Evolutionary conservation across 139 green algal genomes (phyloP), one percentile per base, ranked within the genome.

Genomic region (Chlorokybus atmophyticus): DNA sequence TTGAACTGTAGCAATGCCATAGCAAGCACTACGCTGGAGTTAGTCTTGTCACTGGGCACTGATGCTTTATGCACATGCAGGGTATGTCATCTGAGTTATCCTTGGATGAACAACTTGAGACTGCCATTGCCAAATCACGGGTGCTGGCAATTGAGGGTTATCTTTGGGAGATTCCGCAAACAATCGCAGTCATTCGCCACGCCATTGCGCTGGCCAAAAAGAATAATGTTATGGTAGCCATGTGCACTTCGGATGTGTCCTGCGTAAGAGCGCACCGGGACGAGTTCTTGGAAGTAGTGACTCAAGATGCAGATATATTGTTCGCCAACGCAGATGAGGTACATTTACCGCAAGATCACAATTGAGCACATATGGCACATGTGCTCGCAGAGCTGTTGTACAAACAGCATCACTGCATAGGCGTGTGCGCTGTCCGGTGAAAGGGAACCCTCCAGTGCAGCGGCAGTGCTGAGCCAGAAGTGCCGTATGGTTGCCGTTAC

Each of bases 61-160:
- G 17, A 44, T 17, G 14, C 10, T 17, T 17, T 21, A 10, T 17
- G 48, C 24, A n/a, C 17, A 39, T 23, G 25, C 59, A 66, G 60
- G 60, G 60, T 27, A 68, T 68, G 60, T 68, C 60, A 24, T 68
- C 60, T 0, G 4, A 23, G 23, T 40, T 65, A 21, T 26, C 8
- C 8, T 52, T 57, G 21, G 60, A 70, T 54, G 50, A 24, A 26
- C 52, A 26, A 3, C 52, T 89, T 25, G 55, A 74, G 29, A 47
- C 52, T 0, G 74, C 81, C 17, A 79, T 94, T 25, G 26, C 44
- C 0, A 47, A 47, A 31, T 51, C 64, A 8, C 57, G 70, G 2
- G 21, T 85, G 40, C 44, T 93, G 26, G 62, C 93, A 21, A 66
- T 94, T 4, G 86, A 94, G 68, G 86, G 83, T 4, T 90, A 90